These are phyloP conservation scores for Leccinum pachyderme DNA, from an alignment of 1,284 basidiomycete genomes.

Conservation along the genomic window DNA sequence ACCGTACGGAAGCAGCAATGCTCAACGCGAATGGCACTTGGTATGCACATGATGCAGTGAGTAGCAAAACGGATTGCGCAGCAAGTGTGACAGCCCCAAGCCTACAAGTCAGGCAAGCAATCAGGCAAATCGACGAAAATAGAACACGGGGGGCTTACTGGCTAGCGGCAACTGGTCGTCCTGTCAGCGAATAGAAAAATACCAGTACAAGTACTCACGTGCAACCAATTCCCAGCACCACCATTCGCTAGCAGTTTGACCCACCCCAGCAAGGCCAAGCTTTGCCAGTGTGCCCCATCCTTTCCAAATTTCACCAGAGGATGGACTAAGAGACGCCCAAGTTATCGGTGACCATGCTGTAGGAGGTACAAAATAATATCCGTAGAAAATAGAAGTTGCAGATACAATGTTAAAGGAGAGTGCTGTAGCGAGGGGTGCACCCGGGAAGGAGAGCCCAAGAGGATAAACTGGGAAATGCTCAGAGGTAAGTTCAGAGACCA, in stretches of 20 bases:
- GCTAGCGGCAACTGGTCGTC: constrained; percentile 52
- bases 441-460: constrained; percentile 85
- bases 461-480: constrained; percentile 63
- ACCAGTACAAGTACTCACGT: constrained; percentile 37
- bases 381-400: constrained; percentile 69
- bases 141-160: constrained; percentile 36
- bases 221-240: constrained; percentile 86
- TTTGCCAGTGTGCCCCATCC: constrained; percentile 71
- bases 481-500: neutral
- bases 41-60: constrained; percentile 75
- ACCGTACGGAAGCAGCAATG: constrained; percentile 84
- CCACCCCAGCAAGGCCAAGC: constrained; percentile 77
- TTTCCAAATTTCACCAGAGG: constrained; percentile 64
- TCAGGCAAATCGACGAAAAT: neutral
- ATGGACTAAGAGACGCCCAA: constrained; percentile 50
- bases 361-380: constrained; percentile 65
- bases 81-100: constrained; percentile 63
- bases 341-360: constrained; percentile 61
- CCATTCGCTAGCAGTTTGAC: constrained; percentile 77
- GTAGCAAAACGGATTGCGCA: constrained; percentile 72
- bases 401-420: constrained; percentile 88
- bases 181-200: neutral
- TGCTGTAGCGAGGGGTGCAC: constrained; percentile 89
- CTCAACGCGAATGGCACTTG: constrained; percentile 84
- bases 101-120: constrained; percentile 28